A percentile compares a stretch with the other conserved stretches of the same genome.
These are phyloP conservation scores for Kwoniella newhampshirensis DNA, from an alignment of 768 basidiomycete species.

Conservation along the genomic window DNA sequence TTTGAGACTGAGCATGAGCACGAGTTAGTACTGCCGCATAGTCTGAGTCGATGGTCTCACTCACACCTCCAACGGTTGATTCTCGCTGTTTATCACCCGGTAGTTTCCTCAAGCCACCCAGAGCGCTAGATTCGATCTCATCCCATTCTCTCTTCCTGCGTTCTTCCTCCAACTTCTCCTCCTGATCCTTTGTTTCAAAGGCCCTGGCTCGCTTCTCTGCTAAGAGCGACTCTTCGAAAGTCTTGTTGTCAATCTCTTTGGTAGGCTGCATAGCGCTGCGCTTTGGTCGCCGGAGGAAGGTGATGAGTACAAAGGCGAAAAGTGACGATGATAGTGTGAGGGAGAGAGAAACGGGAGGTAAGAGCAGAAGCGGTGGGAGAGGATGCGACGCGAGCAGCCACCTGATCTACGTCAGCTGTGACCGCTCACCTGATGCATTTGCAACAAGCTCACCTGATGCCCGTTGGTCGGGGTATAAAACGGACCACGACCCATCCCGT, in stretches of 20 bases:
- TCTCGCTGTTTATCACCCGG: constrained; percentile 23
- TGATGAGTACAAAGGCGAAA: constrained; percentile 44
- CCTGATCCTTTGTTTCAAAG: constrained; percentile 17
- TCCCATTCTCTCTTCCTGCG: constrained; percentile 35
- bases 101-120: constrained; percentile 28
- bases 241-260: constrained; percentile 1
- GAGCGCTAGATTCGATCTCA: constrained; percentile 26
- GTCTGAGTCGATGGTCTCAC: constrained; percentile 7
- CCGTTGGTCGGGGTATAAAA: constrained; percentile 48
- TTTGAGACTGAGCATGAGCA: constrained; percentile 18
- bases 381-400: constrained; percentile 50
- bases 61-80: constrained; percentile 35
- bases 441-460: constrained; percentile 35
- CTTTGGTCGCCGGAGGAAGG: constrained; percentile 23
- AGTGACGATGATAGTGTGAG: constrained; percentile 47
- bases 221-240: background rate
- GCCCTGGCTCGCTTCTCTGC: background rate
- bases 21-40: background rate
- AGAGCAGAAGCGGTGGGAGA: constrained; percentile 46
- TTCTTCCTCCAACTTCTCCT: constrained; percentile 29
- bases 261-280: background rate
- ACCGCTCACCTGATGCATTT: background rate
- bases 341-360: constrained; percentile 47
- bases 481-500: constrained; percentile 51
- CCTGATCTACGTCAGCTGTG: constrained; percentile 17